A percentile compares a stretch with the other conserved stretches of the same genome.
Conservation (phyloP, 2,329 filamentous ascomycete genomes). For the Ascomycota sp. region DNA sequence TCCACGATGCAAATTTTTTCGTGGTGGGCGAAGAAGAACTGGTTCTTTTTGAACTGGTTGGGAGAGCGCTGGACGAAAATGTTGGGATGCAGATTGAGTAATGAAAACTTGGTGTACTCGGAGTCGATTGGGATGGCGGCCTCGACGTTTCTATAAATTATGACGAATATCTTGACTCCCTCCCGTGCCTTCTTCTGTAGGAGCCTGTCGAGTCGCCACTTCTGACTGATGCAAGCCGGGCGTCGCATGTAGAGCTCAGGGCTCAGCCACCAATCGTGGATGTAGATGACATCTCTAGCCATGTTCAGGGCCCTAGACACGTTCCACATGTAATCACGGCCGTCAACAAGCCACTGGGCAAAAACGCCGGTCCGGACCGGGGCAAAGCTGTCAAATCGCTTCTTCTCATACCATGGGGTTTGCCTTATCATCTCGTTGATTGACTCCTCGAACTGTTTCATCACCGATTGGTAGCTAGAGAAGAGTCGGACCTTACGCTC, state of each 20-base stretch:
- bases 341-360: constrained; percentile 91
- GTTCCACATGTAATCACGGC: constrained; percentile 98
- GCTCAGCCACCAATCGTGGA: constrained; percentile 97
- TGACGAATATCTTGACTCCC: constrained; percentile 93
- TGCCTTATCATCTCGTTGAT: constrained; percentile 65
- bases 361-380: constrained; percentile 71
- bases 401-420: constrained; percentile 61
- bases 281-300: constrained; percentile 93
- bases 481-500: constrained; percentile 82
- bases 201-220: constrained; percentile 84
- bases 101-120: constrained; percentile 89
- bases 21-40: constrained; percentile 98
- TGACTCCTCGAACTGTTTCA: constrained; percentile 83
- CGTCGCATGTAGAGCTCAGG: constrained; percentile 88
- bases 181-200: constrained; percentile 84
- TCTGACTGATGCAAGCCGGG: constrained; percentile 86
- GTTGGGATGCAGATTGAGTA: constrained; percentile 87
- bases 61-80: constrained; percentile 90
- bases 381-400: constrained; percentile 83
- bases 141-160: constrained; percentile 93
- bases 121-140: constrained; percentile 94
- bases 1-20: constrained; percentile 96
- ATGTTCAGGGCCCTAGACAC: constrained; percentile 91
- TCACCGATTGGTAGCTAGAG: constrained; percentile 70
- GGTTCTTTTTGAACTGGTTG: constrained; percentile 95